A percentile compares a stretch with the other conserved stretches of the same genome.
phyloP scores from a whole-genome alignment of 441 rosid species.

The Corymbia citriodora region DNA sequence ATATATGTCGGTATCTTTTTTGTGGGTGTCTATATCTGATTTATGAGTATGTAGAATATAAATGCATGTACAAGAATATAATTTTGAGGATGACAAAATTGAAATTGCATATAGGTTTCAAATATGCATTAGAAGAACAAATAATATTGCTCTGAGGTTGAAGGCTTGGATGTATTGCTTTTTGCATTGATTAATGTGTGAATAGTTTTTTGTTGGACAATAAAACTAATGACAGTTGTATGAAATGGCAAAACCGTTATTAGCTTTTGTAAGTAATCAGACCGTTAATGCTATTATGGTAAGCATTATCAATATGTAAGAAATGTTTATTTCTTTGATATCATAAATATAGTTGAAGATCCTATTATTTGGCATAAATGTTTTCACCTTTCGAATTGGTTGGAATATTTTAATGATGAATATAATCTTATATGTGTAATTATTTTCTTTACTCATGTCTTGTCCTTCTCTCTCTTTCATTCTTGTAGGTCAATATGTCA shows the following conservation, averaged over 20 bases:
- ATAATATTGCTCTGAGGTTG: background rate
- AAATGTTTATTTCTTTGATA: too few species aligned
- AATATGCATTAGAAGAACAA: background rate
- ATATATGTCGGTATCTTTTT: too few species aligned
- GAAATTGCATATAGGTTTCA: background rate
- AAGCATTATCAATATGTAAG: too few species aligned
- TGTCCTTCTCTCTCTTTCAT: too few species aligned
- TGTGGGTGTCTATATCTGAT: too few species aligned
- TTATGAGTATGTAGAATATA: background rate
- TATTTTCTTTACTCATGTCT: too few species aligned
- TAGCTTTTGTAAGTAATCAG: background rate
- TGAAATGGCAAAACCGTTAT: background rate
- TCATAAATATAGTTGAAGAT: too few species aligned
- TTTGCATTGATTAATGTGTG: background rate
- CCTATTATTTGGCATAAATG: too few species aligned
- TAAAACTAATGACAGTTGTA: background rate
- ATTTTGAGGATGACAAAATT: background rate
- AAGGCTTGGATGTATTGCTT: background rate
- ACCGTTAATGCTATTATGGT: background rate
- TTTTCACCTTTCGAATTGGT: too few species aligned
- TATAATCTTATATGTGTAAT: too few species aligned
- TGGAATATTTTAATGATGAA: too few species aligned
- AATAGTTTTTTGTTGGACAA: background rate
- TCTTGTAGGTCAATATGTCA: too few species aligned
- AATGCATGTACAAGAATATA: background rate